Base-by-base conservation (phyloP, 805 yeast species). In the Myxozyma geophila region DNA sequence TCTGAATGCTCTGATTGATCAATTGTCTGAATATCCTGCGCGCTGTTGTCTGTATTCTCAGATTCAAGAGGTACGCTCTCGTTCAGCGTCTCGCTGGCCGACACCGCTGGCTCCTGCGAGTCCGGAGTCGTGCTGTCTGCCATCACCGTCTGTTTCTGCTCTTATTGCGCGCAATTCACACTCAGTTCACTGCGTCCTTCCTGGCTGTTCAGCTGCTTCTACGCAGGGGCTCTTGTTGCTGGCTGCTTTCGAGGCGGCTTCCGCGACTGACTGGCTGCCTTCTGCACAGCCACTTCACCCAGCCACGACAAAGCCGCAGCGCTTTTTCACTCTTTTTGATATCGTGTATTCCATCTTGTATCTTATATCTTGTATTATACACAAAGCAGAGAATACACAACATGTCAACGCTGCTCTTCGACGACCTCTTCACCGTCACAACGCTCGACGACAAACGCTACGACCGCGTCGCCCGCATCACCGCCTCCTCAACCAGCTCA, bases 401-500 rank as follows among this genome's bases (percentile, higher is more conserved):
- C 65, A 85, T 86, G 90, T 83, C 89, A 43, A 75, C 88, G 73
- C 88, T 93, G 43, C 83, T 95, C 69, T 95, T 95, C 76, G 98
- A 95, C 77, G 98, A 93, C 78, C 87, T 92, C 74, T 95, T 93
- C 80, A 85, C 85, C 67, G 87, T 95, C 72, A 87, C 88, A 66
- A 86, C 92, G 49, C 87, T 90, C 54, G 98, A 93, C 74, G 78
- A 87, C 40, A 97, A 90, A 54, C 86, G 97, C 74, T 93, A 93
- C 81, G 96, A 91, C 82, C 90, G 89, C 74, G 97, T 93, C 17
- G 81, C 90, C 23, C 89, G 99, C 73, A 84, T 93, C 71, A 89
- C 89, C 71, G 98, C 95, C 19, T 86, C 86, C 68, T 90, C 97
- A 33, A 88, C 92, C 51, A 86, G 97, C 40, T 85, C 91, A 52